phyloP scores from a whole-genome alignment of 192 early-diverging fungal genomes.

The Phycomyces nitens region DNA sequence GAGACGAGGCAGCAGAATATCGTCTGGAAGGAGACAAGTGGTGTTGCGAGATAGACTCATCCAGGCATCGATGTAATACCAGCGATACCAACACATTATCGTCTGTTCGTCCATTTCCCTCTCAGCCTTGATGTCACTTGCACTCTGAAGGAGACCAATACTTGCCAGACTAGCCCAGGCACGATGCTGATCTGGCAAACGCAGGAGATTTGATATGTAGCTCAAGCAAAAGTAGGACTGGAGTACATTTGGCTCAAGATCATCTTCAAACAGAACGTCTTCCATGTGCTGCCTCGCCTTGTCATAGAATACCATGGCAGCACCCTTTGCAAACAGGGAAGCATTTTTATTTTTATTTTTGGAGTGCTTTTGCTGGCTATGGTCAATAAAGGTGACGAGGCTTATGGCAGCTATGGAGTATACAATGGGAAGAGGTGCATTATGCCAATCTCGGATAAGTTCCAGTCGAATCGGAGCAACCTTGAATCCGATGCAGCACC shows the following conservation, averaged over 20 bases:
- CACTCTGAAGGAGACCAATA: conserved; percentile 16
- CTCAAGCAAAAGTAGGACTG: conserved; percentile 32
- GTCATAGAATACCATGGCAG: conserved; percentile 30
- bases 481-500: conserved; percentile 37
- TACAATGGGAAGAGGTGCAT: conserved; percentile 14
- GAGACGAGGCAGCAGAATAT: not conserved
- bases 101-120: not conserved
- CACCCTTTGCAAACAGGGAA: conserved; percentile 6
- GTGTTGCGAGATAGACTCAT: conserved; percentile 23
- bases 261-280: conserved; percentile 27
- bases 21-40: conserved; percentile 15
- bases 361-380: not conserved
- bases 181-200: conserved; percentile 33
- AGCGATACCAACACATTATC: conserved; percentile 23
- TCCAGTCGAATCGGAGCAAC: conserved; percentile 22
- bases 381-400: conserved; percentile 30
- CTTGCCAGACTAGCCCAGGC: conserved; percentile 30
- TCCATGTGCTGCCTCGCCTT: conserved; percentile 31
- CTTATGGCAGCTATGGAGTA: conserved; percentile 31
- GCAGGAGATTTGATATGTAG: conserved; percentile 31
- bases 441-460: conserved; percentile 16
- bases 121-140: not conserved
- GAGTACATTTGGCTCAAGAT: conserved; percentile 7
- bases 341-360: not conserved
- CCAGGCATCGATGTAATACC: conserved; percentile 38